Percentiles rank a stretch among this genome's conserved stretches.
Conservation (phyloP, 352 stramenopile species). For the Phytophthora brassicae region DNA sequence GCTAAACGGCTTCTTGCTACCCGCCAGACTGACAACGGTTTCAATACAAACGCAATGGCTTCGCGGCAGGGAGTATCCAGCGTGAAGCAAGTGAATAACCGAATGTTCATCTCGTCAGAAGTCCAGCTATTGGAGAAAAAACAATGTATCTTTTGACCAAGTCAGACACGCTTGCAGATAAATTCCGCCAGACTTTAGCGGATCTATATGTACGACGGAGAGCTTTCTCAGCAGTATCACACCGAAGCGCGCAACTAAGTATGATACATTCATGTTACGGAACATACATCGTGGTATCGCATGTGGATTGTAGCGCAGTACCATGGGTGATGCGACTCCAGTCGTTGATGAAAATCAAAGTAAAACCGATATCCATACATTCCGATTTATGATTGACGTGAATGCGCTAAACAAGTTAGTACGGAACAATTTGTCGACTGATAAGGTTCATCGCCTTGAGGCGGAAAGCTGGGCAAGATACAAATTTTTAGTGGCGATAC, state of each 20-base stretch:
- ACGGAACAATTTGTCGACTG: constrained; percentile 33
- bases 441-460: constrained; percentile 40
- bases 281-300: background rate
- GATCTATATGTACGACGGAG: constrained; percentile 4
- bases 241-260: constrained; percentile 14
- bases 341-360: background rate
- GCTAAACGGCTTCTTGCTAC: constrained; percentile 29
- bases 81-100: constrained; percentile 9
- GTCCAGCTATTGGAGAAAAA: constrained; percentile 51
- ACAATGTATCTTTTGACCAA: constrained; percentile 57
- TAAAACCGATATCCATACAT: constrained; percentile 21
- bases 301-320: constrained; percentile 9
- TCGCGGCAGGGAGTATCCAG: too few relatives aligned
- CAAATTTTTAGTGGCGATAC: constrained; percentile 40
- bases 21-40: constrained; percentile 1
- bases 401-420: constrained; percentile 68
- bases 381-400: constrained; percentile 57
- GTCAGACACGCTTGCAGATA: constrained; percentile 32
- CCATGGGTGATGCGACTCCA: background rate
- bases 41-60: background rate
- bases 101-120: constrained; percentile 37
- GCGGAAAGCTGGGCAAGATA: constrained; percentile 57
- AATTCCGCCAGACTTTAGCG: constrained; percentile 28
- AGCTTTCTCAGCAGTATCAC: constrained; percentile 12
- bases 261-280: constrained; percentile 9